Conservation (phyloP, 306 rosid species). For the Psophocarpus tetragonolobus region DNA sequence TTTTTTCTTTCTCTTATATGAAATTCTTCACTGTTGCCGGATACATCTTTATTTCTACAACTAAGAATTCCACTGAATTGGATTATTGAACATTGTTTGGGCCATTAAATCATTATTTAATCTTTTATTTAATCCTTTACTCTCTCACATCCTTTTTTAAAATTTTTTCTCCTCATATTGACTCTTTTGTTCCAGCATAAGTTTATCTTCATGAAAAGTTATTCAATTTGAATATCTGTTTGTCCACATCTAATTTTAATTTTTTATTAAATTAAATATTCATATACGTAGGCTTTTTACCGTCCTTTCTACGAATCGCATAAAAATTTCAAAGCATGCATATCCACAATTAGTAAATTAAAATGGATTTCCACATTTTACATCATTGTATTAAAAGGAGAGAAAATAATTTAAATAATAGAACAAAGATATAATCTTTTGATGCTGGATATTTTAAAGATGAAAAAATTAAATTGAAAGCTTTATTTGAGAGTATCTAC, state of each 20-base stretch:
- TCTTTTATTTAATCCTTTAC: not conserved
- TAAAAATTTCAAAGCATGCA: not conserved
- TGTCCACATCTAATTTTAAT: not conserved
- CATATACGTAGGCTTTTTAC: not conserved
- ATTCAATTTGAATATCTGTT: not conserved
- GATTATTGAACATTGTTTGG: not conserved
- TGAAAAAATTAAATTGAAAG: no score
- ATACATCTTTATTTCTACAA: no score
- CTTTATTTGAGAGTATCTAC: no score
- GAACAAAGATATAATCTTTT: no score
- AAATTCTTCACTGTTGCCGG: no score
- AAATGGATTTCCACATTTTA: no score
- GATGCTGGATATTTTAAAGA: no score
- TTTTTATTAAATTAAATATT: not conserved
- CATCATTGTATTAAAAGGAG: no score
- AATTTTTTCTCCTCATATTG: not conserved
- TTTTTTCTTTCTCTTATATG: no score
- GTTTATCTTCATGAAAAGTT: constrained; percentile 7
- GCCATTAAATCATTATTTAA: not conserved
- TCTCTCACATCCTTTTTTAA: not conserved
- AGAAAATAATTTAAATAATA: no score
- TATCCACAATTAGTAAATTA: not conserved
- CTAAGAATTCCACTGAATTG: not conserved
- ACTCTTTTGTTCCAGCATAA: not conserved
- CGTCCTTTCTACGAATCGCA: not conserved